Evolutionary conservation across 2,329 filamentous ascomycete species (phyloP), one percentile per base, ranked within the genome.

Genomic region (Ascochyta viciae-villosae): DNA sequence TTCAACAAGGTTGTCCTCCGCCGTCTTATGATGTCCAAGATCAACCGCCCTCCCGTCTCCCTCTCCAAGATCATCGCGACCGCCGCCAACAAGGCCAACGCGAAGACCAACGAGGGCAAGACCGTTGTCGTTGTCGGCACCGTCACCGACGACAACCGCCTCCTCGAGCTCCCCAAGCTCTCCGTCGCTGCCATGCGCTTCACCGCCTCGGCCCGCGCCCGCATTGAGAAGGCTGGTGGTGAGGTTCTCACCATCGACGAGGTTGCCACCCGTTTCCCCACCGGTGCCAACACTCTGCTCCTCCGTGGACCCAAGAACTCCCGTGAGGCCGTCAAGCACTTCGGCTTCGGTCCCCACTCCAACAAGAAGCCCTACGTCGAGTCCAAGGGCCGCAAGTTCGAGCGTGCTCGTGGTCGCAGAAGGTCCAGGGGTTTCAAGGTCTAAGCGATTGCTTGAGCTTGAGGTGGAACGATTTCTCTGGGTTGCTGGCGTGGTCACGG

Each of bases 321-420:
- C 74, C 89, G 95, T 79, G 95, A 99, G 88, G 91, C 95, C 64
- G 85, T 98, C 81, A 98, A 96, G 90, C 96, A 99, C 86, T 99
- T 99, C 79, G 95, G 96, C 79, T 90, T 99, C 74, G 96, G 95
- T 70, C 95, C 95, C 68, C 95, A 99, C 88, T 93, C 88, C 82
- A 85, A 96, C 89, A 99, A 98, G 94, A 98, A 97, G 88, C 94
- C 94, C 72, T 91, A 96, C 74, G 87, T 99, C 77, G 87, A 92
- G 83, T 96, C 92, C 86, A 99, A 99, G 91, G 96, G 96, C 78
- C 90, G 95, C 84, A 99, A 99, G 87, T 99, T 99, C 86, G 96
- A 99, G 89, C 87, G 88, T 77, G 95, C 93, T 77, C 93, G 95
- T 95, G 96, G 95, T 83, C 93, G 95, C 84, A 96, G 95, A 89